Evolutionary conservation across 108 stramenopile species (phyloP).

Genomic region (Phaeodactylum tricornutum): DNA sequence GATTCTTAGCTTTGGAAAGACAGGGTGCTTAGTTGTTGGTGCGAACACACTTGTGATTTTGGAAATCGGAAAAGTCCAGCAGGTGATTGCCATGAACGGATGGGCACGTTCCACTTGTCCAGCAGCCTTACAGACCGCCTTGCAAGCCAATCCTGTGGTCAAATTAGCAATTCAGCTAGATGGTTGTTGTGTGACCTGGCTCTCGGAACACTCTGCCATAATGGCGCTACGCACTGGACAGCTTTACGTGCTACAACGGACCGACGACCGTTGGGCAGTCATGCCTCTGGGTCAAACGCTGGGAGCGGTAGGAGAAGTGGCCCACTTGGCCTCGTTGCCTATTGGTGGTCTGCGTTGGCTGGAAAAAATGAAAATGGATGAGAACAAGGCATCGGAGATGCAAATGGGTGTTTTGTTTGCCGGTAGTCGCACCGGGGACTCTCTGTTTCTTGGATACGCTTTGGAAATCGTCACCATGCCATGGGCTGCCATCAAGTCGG

Average conservation of each 20-base stretch:
- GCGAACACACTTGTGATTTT: slow-evolving; percentile 58
- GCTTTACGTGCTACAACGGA: slow-evolving; percentile 46
- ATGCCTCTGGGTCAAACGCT: slow-evolving; percentile 49
- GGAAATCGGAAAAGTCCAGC: slow-evolving; percentile 45
- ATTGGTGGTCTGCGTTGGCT: too few species aligned
- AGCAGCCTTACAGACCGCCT: slow-evolving; percentile 15
- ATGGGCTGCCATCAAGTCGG: background rate
- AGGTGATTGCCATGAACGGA: slow-evolving; percentile 69
- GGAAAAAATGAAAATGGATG: slow-evolving; percentile 7
- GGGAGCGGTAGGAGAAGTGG: slow-evolving; percentile 59
- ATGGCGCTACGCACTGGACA: slow-evolving; percentile 53
- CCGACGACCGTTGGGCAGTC: slow-evolving; percentile 28
- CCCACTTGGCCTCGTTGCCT: slow-evolving; percentile 28
- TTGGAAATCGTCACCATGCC: slow-evolving; percentile 19
- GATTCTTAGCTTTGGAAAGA: slow-evolving; percentile 25
- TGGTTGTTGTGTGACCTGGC: slow-evolving; percentile 35
- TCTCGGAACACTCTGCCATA: slow-evolving; percentile 40
- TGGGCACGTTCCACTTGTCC: slow-evolving; percentile 59
- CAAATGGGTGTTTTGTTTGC: slow-evolving; percentile 59
- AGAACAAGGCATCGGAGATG: background rate
- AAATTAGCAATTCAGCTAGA: slow-evolving; percentile 59
- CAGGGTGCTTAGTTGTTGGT: slow-evolving; percentile 52
- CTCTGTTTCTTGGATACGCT: slow-evolving; percentile 61
- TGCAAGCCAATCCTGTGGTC: slow-evolving; percentile 63
- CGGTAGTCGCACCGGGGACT: slow-evolving; percentile 78